A percentile compares a stretch with the other conserved stretches of the same genome.
These are phyloP conservation scores for Arabidopsis arenosa DNA, from an alignment of 345 rosid species.

Conservation along the genomic window DNA sequence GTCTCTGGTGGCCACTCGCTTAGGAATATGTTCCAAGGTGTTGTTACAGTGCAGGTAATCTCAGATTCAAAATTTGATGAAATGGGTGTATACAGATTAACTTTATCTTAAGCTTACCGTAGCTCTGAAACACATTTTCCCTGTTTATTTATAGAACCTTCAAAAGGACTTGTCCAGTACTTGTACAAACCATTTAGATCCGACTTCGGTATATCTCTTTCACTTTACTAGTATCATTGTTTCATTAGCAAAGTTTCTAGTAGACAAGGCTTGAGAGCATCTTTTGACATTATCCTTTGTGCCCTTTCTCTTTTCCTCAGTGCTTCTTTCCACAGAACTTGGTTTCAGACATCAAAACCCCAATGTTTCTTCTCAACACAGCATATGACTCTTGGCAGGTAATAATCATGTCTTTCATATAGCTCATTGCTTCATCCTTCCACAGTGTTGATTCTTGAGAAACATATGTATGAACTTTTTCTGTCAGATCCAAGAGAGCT, in stretches of 20 bases:
- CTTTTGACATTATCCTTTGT: conserved; percentile 5
- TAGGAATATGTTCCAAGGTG: conserved; percentile 67
- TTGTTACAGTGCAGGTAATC: conserved; percentile 83
- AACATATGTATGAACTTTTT: neutral
- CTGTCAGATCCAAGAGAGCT: conserved; percentile 68
- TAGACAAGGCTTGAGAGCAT: conserved; percentile 22
- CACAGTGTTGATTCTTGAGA: conserved; percentile 14
- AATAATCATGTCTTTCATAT: conserved; percentile 22
- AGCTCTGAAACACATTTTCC: neutral
- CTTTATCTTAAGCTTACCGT: neutral
- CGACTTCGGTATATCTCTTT: conserved; percentile 65
- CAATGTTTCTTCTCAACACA: conserved; percentile 78
- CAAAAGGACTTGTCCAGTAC: conserved; percentile 68
- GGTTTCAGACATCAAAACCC: conserved; percentile 68
- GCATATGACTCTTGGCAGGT: conserved; percentile 96
- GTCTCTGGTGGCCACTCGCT: conserved; percentile 81
- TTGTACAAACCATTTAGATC: conserved; percentile 76
- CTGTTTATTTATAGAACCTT: conserved; percentile 54
- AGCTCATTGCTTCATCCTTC: conserved; percentile 10
- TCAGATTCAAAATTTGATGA: conserved; percentile 11
- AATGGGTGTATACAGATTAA: neutral
- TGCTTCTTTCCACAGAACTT: conserved; percentile 92
- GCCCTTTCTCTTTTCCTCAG: conserved; percentile 45
- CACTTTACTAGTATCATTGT: neutral
- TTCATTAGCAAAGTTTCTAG: conserved; percentile 2